phyloP scores from a whole-genome alignment of 2,329 filamentous ascomycete genomes.

The Catunica adiposa region DNA sequence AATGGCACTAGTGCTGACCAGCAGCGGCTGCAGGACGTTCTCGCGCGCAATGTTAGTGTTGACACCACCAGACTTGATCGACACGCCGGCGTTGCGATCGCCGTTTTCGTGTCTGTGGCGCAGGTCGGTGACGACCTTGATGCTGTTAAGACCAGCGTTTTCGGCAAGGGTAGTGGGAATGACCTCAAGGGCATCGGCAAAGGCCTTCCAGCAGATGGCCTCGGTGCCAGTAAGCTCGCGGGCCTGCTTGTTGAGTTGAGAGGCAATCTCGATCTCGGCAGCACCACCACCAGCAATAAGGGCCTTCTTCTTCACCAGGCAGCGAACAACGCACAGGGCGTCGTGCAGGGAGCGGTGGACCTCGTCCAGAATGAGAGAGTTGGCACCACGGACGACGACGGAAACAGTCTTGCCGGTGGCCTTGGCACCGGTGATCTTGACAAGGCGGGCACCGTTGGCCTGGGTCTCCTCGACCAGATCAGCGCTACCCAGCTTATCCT shows the following conservation, averaged over 20 bases:
- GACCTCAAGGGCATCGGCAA: slow-evolving; percentile 93
- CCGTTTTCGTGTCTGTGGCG: slow-evolving; percentile 88
- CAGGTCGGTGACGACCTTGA: slow-evolving; percentile 95
- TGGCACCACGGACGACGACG: slow-evolving; percentile 86
- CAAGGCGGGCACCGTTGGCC: slow-evolving; percentile 73
- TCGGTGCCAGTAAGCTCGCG: slow-evolving; percentile 79
- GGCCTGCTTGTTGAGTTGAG: slow-evolving; percentile 65
- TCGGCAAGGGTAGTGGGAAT: slow-evolving; percentile 93
- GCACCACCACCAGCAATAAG: slow-evolving; percentile 93
- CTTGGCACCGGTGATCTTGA: slow-evolving; percentile 88
- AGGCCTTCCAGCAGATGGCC: slow-evolving; percentile 97
- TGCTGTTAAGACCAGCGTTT: slow-evolving; percentile 93
- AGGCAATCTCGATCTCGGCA: slow-evolving; percentile 89
- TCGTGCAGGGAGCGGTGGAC: slow-evolving; percentile 94
- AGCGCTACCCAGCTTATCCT: slow-evolving; percentile 90
- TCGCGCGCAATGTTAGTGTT: slow-evolving; percentile 94
- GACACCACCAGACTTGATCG: slow-evolving; percentile 93
- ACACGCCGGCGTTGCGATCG: slow-evolving; percentile 90
- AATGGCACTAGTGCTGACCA: slow-evolving; percentile 94
- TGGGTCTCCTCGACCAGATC: slow-evolving; percentile 89
- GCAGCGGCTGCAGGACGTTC: slow-evolving; percentile 86
- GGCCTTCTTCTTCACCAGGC: slow-evolving; percentile 98
- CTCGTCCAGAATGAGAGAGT: slow-evolving; percentile 86
- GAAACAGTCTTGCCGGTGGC: slow-evolving; percentile 75
- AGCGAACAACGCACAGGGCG: slow-evolving; percentile 91